Conservation (phyloP, 1,284 basidiomycete genomes). For the Cryptococcus sp. region DNA sequence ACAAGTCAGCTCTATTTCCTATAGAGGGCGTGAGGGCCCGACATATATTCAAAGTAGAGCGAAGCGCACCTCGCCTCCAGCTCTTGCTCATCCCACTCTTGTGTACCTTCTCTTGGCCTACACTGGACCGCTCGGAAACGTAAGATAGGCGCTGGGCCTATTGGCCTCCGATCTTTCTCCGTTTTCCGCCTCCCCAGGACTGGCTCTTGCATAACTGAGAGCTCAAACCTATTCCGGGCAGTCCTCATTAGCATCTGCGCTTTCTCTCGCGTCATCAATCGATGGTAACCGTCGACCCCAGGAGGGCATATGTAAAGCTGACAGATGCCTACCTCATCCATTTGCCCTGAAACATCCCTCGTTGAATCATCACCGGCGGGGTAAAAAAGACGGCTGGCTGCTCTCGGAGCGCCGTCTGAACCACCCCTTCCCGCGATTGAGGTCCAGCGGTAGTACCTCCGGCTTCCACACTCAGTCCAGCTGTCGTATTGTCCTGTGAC, state of each 20-base stretch:
- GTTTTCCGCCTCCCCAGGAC: conserved; percentile 33
- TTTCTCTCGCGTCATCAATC: background rate
- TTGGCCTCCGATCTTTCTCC: conserved; percentile 33
- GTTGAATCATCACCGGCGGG: conserved; percentile 10
- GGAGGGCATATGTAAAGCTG: background rate
- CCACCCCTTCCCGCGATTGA: too few species aligned
- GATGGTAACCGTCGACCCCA: background rate
- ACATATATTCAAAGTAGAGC: background rate
- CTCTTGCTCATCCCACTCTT: background rate
- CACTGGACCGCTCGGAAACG: conserved; percentile 27
- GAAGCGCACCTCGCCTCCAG: background rate
- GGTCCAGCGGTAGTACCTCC: too few species aligned
- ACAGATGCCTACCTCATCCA: conserved; percentile 9
- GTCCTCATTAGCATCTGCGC: background rate
- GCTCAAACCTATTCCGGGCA: conserved; percentile 19
- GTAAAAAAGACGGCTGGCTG: conserved; percentile 10
- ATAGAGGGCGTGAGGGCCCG: background rate
- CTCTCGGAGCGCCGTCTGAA: background rate
- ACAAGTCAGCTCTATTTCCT: background rate
- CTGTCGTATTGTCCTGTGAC: too few species aligned
- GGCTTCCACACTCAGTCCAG: too few species aligned
- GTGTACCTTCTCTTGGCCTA: background rate
- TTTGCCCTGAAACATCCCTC: conserved; percentile 15
- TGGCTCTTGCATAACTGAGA: conserved; percentile 35
- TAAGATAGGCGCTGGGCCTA: conserved; percentile 32